Evolutionary conservation across 1,284 basidiomycete species (phyloP).

Genomic region (Boletus semigastroideus): DNA sequence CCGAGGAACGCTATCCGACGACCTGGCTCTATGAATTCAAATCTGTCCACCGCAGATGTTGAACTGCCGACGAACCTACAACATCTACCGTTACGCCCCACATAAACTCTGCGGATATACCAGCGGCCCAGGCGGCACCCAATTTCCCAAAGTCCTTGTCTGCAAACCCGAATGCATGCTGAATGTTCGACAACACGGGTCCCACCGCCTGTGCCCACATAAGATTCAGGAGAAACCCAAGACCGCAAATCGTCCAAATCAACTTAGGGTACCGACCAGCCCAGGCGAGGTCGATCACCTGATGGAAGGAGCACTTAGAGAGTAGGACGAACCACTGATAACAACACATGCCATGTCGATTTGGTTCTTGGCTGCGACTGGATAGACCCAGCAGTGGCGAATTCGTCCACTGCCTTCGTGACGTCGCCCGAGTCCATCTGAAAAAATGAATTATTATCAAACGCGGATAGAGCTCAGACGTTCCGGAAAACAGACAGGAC

Average conservation of each 20-base stretch:
- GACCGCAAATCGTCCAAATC: constrained; percentile 19
- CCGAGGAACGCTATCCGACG: constrained; percentile 17
- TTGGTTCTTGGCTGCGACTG: constrained; percentile 4
- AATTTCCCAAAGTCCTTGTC: constrained; percentile 18
- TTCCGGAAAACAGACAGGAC: too few relatives aligned
- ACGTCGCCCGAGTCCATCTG: neutral
- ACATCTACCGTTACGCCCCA: constrained; percentile 19
- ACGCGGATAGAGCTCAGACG: too few relatives aligned
- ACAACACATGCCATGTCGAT: constrained; percentile 15
- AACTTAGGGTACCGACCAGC: constrained; percentile 1
- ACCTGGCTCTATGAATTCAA: constrained; percentile 4
- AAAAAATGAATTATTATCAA: too few relatives aligned
- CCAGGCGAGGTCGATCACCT: neutral
- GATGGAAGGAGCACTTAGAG: neutral
- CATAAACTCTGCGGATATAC: constrained; percentile 6
- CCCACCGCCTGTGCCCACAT: constrained; percentile 7
- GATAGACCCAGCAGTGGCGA: neutral
- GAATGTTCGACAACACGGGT: constrained; percentile 5
- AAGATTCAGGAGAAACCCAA: constrained; percentile 12
- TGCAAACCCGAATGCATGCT: constrained; percentile 18
- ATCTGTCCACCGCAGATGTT: neutral
- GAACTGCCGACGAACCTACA: constrained; percentile 10
- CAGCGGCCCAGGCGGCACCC: neutral
- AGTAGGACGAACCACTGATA: constrained; percentile 16
- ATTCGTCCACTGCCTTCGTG: neutral